Percentiles rank a stretch among this genome's conserved stretches.
Evolutionary conservation across 1,284 basidiomycete genomes (phyloP).

Genomic region (Sparassis latifolia): DNA sequence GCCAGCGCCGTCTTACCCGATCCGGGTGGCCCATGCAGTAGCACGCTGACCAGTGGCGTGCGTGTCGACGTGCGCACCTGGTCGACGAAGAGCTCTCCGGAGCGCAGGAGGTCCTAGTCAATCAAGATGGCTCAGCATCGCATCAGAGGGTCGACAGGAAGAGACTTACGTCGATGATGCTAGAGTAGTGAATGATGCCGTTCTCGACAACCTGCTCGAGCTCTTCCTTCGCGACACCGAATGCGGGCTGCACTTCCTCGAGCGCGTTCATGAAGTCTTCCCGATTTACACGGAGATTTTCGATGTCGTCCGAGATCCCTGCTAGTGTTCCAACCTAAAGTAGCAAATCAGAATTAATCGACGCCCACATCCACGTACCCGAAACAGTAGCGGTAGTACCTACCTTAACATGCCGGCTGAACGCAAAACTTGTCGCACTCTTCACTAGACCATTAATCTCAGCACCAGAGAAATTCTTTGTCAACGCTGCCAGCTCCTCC

Average conservation of each 20-base stretch:
- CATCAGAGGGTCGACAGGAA: conserved; percentile 7
- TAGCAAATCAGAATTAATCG: not conserved
- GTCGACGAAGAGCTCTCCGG: conserved; percentile 91
- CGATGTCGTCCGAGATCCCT: conserved; percentile 92
- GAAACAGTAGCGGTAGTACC: not conserved
- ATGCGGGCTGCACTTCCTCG: conserved; percentile 94
- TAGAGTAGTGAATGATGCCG: conserved; percentile 91
- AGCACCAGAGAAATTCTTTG: conserved; percentile 98
- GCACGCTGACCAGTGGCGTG: conserved; percentile 88
- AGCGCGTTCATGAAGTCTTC: conserved; percentile 89
- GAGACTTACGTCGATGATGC: conserved; percentile 62
- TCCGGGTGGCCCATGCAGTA: conserved; percentile 87
- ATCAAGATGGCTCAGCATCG: not conserved
- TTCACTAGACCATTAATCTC: conserved; percentile 96
- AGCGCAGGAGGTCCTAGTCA: conserved; percentile 77
- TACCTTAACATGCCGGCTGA: conserved; percentile 94
- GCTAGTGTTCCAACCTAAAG: conserved; percentile 86
- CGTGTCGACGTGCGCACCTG: conserved; percentile 89
- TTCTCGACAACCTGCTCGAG: conserved; percentile 92
- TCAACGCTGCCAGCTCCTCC: conserved; percentile 73
- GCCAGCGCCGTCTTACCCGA: conserved; percentile 96
- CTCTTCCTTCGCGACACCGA: conserved; percentile 98
- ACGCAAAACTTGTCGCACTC: conserved; percentile 96
- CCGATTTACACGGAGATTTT: conserved; percentile 86
- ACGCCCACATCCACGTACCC: not conserved